Conservation (phyloP, 1,284 basidiomycete species). For the Cerioporus squamosus region DNA sequence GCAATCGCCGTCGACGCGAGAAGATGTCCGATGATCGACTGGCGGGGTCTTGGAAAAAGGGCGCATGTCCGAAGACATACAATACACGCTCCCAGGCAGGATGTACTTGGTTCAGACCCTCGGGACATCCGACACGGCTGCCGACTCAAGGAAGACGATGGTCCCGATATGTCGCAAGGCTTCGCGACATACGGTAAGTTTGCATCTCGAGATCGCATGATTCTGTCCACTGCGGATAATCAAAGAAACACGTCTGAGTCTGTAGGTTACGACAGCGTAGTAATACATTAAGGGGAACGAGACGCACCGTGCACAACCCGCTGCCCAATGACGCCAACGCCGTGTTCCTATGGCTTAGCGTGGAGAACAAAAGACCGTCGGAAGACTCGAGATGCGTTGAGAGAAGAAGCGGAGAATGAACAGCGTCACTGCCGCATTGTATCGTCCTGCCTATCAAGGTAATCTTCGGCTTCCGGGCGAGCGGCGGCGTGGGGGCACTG, state of each 20-base stretch:
- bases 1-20: neutral
- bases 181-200: constrained; percentile 7
- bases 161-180: constrained; percentile 8
- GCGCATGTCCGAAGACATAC: neutral
- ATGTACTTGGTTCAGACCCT: neutral
- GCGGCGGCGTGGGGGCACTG: constrained; percentile 1
- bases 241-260: neutral
- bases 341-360: neutral
- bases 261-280: neutral
- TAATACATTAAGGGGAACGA: neutral
- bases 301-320: neutral
- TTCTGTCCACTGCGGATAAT: neutral
- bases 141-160: constrained; percentile 7
- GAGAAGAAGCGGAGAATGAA: constrained; percentile 9
- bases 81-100: neutral
- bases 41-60: constrained; percentile 1
- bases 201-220: neutral
- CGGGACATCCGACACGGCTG: neutral
- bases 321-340: neutral
- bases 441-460: constrained; percentile 11
- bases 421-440: constrained; percentile 8
- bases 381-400: constrained; percentile 3
- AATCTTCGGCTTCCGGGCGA: constrained; percentile 3
- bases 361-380: constrained; percentile 3
- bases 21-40: constrained; percentile 7